phyloP scores from a whole-genome alignment of 345 rosid genomes.

The Hibiscus trionum region DNA sequence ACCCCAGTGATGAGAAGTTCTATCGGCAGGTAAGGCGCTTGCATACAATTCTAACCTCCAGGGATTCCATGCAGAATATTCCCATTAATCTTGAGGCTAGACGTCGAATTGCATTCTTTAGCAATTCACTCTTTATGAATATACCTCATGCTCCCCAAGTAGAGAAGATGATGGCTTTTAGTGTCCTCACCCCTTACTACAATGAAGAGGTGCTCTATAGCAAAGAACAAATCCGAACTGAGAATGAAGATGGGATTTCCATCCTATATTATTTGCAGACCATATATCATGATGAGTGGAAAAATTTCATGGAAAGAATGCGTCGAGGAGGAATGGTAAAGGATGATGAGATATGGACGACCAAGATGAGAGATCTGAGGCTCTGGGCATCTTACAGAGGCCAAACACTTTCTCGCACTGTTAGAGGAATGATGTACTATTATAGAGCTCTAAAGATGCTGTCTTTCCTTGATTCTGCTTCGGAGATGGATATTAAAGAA shows the following conservation, averaged over 20 bases:
- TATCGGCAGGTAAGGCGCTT: slow-evolving; percentile 83
- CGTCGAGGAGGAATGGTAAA: slow-evolving; percentile 69
- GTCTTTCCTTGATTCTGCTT: slow-evolving; percentile 92
- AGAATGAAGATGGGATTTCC: slow-evolving; percentile 94
- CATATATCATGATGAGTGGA: slow-evolving; percentile 91
- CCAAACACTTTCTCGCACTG: slow-evolving; percentile 90
- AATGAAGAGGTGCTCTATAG: slow-evolving; percentile 82
- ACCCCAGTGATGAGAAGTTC: slow-evolving; percentile 54
- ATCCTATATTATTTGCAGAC: slow-evolving; percentile 83
- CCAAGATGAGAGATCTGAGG: slow-evolving; percentile 79
- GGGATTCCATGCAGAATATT: slow-evolving; percentile 82
- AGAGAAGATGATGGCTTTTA: slow-evolving; percentile 97
- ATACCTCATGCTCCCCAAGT: slow-evolving; percentile 99
- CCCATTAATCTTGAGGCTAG: slow-evolving; percentile 91
- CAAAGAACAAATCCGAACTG: slow-evolving; percentile 83
- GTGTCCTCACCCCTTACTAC: slow-evolving; percentile 89
- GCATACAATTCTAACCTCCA: slow-evolving; percentile 76
- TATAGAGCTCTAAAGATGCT: slow-evolving; percentile 93
- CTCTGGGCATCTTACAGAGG: slow-evolving; percentile 99
- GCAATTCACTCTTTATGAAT: slow-evolving; percentile 94
- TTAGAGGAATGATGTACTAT: slow-evolving; percentile 98
- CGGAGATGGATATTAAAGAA: slow-evolving; percentile 85
- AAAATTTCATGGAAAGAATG: slow-evolving; percentile 89
- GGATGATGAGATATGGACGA: slow-evolving; percentile 61
- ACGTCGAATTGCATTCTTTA: slow-evolving; percentile 90